Percentiles rank a stretch among this genome's conserved stretches.
These are phyloP conservation scores for Coniochaeta sp. DNA, from an alignment of 2,329 filamentous ascomycete genomes.

Conservation along the genomic window DNA sequence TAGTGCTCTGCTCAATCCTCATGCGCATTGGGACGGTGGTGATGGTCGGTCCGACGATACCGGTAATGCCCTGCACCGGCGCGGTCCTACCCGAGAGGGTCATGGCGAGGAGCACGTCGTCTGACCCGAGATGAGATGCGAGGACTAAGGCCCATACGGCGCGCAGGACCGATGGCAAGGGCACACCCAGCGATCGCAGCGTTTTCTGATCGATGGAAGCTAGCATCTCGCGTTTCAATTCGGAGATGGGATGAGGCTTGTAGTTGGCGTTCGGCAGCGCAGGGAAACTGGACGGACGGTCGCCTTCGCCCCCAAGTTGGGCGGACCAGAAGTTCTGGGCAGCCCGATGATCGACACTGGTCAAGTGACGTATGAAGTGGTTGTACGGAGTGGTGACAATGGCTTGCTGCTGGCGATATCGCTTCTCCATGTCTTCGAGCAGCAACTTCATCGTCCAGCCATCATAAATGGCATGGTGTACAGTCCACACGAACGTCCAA, in stretches of 20 bases:
- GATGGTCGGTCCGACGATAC: conserved; percentile 20
- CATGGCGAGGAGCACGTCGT: conserved; percentile 31
- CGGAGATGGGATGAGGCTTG: neutral
- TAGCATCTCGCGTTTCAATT: too few relatives aligned
- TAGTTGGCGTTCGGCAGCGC: too few relatives aligned
- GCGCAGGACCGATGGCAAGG: too few relatives aligned
- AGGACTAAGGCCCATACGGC: conserved; percentile 34
- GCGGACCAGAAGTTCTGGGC: too few relatives aligned
- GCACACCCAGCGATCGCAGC: too few relatives aligned
- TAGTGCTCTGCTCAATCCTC: conserved; percentile 3
- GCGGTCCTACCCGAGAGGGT: conserved; percentile 28
- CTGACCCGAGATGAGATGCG: conserved; percentile 24
- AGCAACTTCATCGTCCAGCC: conserved; percentile 47
- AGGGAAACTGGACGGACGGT: too few relatives aligned
- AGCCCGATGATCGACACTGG: neutral
- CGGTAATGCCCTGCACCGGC: conserved; percentile 6
- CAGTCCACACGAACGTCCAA: conserved; percentile 37
- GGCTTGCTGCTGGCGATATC: neutral
- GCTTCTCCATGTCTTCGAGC: conserved; percentile 21
- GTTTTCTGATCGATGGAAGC: conserved; percentile 23
- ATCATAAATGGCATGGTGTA: conserved; percentile 48
- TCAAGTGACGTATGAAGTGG: neutral
- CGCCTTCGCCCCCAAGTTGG: too few relatives aligned
- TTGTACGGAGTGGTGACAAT: neutral
- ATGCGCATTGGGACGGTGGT: conserved; percentile 32